A percentile compares a stretch with the other conserved stretches of the same genome.
phyloP scores from a whole-genome alignment of 2,329 filamentous ascomycete genomes.

The Venturia aucupariae region DNA sequence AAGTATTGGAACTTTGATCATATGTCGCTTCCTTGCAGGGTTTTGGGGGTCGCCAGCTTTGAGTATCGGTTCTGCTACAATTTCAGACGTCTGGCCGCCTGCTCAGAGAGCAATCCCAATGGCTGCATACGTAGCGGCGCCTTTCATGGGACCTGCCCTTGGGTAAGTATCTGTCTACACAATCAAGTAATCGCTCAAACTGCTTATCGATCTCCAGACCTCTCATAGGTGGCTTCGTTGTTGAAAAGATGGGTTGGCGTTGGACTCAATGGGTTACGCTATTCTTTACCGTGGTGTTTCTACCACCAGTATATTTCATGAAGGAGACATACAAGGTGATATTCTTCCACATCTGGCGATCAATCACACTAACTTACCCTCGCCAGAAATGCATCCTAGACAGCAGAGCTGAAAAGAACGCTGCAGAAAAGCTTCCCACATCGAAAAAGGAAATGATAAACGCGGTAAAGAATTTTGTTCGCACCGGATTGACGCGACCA shows the following conservation, averaged over 20 bases:
- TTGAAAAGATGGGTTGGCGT: conserved; percentile 32
- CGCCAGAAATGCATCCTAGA: conserved; percentile 21
- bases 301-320: conserved; percentile 32
- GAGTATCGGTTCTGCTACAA: conserved; percentile 34
- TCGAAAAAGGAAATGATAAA: conserved; percentile 17
- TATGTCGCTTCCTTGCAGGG: conserved; percentile 47
- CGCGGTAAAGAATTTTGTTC: conserved; percentile 28
- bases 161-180: conserved; percentile 22
- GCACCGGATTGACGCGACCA: conserved; percentile 35
- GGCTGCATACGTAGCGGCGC: conserved; percentile 30
- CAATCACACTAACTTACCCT: not conserved
- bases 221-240: conserved; percentile 35
- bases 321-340: conserved; percentile 48
- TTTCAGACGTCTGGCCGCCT: conserved; percentile 30
- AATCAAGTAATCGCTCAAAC: not conserved
- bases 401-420: conserved; percentile 25
- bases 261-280: conserved; percentile 37
- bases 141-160: conserved; percentile 31
- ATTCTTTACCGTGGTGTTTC: conserved; percentile 30
- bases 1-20: conserved; percentile 58
- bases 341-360: conserved; percentile 16
- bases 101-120: conserved; percentile 26
- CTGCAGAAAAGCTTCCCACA: conserved; percentile 15
- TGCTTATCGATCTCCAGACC: conserved; percentile 20
- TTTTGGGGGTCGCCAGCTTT: conserved; percentile 26